Base-by-base conservation (phyloP, 2,329 filamentous ascomycete species). In the Mariannaea sp. region DNA sequence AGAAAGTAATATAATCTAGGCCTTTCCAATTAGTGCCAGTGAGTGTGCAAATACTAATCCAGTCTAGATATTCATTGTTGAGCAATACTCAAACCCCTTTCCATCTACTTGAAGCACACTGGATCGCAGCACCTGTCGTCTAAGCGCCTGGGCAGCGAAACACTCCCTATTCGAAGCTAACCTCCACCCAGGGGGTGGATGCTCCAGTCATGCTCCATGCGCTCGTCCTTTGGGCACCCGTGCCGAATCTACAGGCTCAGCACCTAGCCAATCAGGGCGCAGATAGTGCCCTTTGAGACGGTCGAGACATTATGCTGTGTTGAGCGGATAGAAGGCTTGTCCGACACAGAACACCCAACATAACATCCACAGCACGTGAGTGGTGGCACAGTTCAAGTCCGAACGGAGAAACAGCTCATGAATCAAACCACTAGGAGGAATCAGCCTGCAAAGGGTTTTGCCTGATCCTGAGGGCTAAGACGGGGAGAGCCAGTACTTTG, bases 21-120 rank as follows among this genome's bases (percentile, higher is more conserved):
- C 13, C n/a, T 16, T 5, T 16, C 13, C 20, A 41, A 3, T 22
- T 12, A 5, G n/a, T n/a, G n/a, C n/a, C n/a, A n/a, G n/a, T n/a
- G n/a, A n/a, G n/a, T n/a, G n/a, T n/a, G n/a, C n/a, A n/a, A n/a
- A n/a, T n/a, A n/a, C n/a, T n/a, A n/a, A n/a, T n/a, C n/a, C n/a
- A n/a, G n/a, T n/a, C n/a, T n/a, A n/a, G n/a, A n/a, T n/a, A n/a
- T n/a, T n/a, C n/a, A n/a, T n/a, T n/a, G n/a, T n/a, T n/a, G n/a
- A n/a, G n/a, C n/a, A n/a, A n/a, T n/a, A n/a, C n/a, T 40, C 35
- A 22, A 16, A 24, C 35, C 46, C 41, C 40, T 39, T 19, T 46
- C 36, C 41, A 50, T 53, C 27, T 49, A 56, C 45, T 20, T 56
- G 54, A 56, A 14, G 51, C 54, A 56, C n/a, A n/a, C n/a, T n/a